A percentile compares a stretch with the other conserved stretches of the same genome.
phyloP scores from a whole-genome alignment of 371 early-diverging fungal genomes.

The Mortierella polycephala region DNA sequence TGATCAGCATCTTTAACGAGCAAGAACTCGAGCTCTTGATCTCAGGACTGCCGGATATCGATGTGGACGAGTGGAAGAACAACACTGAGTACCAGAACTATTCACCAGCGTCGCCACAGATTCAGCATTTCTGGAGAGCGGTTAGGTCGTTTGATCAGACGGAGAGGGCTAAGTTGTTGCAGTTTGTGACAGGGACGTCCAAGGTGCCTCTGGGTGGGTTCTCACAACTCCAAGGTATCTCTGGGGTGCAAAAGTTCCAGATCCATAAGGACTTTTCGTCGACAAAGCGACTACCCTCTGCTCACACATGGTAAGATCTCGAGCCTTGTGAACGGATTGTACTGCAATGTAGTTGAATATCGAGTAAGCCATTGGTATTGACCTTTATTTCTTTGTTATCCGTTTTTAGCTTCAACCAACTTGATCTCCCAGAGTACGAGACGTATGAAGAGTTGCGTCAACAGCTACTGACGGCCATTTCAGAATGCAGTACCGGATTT shows the following conservation, averaged over 20 bases:
- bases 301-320: conserved; percentile 95
- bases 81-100: conserved; percentile 97
- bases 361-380: conserved; percentile 1
- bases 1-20: conserved; percentile 97
- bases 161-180: conserved; percentile 96
- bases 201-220: conserved; percentile 99
- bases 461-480: conserved; percentile 90
- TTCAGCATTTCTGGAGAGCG: conserved; percentile 99
- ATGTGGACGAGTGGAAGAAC: conserved; percentile 99
- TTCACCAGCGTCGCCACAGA: conserved; percentile 83
- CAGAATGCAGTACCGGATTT: conserved; percentile 97
- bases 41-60: conserved; percentile 98
- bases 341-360: not conserved
- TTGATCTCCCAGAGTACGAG: conserved; percentile 97
- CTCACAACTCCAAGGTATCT: conserved; percentile 91
- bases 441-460: conserved; percentile 92
- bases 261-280: conserved; percentile 97
- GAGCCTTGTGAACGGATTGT: not conserved
- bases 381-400: conserved; percentile 18
- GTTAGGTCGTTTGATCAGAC: conserved; percentile 98
- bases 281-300: conserved; percentile 90
- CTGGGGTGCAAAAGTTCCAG: conserved; percentile 97
- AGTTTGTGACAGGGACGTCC: conserved; percentile 98
- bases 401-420: conserved; percentile 91
- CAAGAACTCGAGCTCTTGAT: conserved; percentile 99